Conservation (phyloP, 2,329 filamentous ascomycete genomes). For the Aspergillaceae sp. region DNA sequence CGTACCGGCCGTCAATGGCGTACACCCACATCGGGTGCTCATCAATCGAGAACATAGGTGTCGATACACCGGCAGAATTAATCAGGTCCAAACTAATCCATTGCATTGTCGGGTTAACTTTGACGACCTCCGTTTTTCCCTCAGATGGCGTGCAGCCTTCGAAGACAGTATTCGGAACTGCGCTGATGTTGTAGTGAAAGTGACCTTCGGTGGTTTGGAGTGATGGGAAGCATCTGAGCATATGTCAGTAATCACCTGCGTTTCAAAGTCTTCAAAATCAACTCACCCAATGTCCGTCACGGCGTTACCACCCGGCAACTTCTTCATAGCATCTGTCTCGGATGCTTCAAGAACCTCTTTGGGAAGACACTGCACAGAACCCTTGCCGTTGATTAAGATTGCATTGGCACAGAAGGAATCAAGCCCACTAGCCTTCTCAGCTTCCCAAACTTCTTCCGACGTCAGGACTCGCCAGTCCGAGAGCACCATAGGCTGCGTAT, state of each 20-base stretch:
- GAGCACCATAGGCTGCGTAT: constrained; percentile 42
- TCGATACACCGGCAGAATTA: constrained; percentile 41
- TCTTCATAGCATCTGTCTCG: constrained; percentile 13
- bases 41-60: constrained; percentile 40
- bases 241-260: neutral
- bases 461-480: constrained; percentile 49
- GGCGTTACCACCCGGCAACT: constrained; percentile 7
- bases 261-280: no score
- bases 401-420: constrained; percentile 51
- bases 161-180: constrained; percentile 17
- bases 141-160: constrained; percentile 39
- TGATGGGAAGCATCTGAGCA: constrained; percentile 10
- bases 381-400: constrained; percentile 53
- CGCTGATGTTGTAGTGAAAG: constrained; percentile 12
- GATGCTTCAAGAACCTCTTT: constrained; percentile 35
- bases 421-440: constrained; percentile 18
- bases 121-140: constrained; percentile 38
- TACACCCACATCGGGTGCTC: constrained; percentile 34
- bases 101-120: constrained; percentile 23
- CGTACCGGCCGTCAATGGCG: constrained; percentile 32
- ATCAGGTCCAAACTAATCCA: constrained; percentile 49
- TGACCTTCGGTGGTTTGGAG: constrained; percentile 6
- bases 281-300: constrained; percentile 15
- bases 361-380: constrained; percentile 43
- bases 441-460: constrained; percentile 34